A percentile compares a stretch with the other conserved stretches of the same genome.
Conservation (phyloP, 306 rosid genomes). For the Corylus americana region DNA sequence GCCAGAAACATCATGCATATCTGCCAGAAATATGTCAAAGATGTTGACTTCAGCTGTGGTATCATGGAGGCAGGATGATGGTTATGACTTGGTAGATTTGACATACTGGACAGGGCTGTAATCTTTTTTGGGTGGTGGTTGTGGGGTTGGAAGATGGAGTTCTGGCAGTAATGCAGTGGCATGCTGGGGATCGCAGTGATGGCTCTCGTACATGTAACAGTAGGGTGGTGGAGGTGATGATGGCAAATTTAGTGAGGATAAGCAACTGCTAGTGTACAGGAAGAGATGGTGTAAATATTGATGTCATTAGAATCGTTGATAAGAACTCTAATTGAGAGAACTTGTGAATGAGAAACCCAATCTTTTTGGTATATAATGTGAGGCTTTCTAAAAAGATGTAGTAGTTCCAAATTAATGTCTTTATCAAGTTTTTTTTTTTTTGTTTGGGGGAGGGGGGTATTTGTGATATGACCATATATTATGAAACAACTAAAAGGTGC, state of each 20-base stretch:
- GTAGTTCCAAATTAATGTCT: too few species aligned
- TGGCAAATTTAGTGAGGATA: not conserved
- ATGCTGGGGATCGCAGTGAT: not conserved
- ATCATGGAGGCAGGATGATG: conserved; percentile 5
- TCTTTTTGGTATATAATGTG: too few species aligned
- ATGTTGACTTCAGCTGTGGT: not conserved
- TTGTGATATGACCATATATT: too few species aligned
- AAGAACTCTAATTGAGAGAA: too few species aligned
- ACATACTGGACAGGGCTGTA: not conserved
- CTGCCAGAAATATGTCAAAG: not conserved
- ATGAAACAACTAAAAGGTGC: too few species aligned
- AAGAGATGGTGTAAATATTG: too few species aligned
- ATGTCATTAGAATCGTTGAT: too few species aligned
- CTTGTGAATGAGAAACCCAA: too few species aligned
- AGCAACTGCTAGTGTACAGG: too few species aligned
- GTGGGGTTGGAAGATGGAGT: not conserved
- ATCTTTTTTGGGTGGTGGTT: not conserved
- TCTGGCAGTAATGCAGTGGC: not conserved
- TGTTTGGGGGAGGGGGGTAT: too few species aligned
- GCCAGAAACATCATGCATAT: not conserved
- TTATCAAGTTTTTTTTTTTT: too few species aligned
- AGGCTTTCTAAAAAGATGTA: too few species aligned
- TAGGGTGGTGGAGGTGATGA: not conserved
- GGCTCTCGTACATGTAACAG: not conserved
- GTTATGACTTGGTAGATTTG: not conserved